Evolutionary conservation across 305 asterid genomes (phyloP).

Genomic region (Fraxinus baroniana): DNA sequence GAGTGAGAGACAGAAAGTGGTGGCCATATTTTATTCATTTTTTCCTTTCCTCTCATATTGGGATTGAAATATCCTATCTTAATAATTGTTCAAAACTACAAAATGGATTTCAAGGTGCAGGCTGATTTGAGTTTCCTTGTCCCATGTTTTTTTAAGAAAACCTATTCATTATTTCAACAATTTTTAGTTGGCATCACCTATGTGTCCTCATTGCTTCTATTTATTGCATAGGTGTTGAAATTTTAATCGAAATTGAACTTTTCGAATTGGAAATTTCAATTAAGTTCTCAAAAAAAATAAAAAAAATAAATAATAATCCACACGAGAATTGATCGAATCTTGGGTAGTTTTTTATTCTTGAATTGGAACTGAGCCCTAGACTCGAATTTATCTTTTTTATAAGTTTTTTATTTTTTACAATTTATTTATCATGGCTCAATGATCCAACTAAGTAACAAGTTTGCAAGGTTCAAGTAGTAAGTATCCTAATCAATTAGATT

Average conservation of each 20-base stretch:
- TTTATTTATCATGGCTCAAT: not conserved
- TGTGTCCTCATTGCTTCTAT: not conserved
- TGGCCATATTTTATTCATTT: slow-evolving; percentile 25
- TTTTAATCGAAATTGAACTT: not conserved
- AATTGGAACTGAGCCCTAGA: not conserved
- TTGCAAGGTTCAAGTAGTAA: too few species aligned
- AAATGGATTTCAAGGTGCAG: not conserved
- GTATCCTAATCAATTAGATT: too few species aligned
- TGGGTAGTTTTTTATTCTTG: not conserved
- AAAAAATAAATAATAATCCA: not conserved
- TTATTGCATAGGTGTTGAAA: not conserved
- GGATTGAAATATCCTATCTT: not conserved
- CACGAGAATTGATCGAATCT: not conserved
- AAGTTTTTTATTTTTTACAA: too few species aligned
- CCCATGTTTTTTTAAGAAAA: not conserved
- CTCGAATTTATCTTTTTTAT: too few species aligned
- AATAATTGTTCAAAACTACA: not conserved
- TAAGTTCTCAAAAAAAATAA: too few species aligned
- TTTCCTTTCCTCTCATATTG: not conserved
- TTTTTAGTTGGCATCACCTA: not conserved
- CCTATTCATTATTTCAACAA: not conserved
- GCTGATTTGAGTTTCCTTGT: not conserved
- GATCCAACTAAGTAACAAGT: too few species aligned
- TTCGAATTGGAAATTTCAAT: too few species aligned
- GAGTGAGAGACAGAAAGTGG: slow-evolving; percentile 33